Percentiles rank a stretch among this genome's conserved stretches.
Evolutionary conservation across 78 protist genomes (phyloP).

Genomic region (Thecamonas trahens): DNA sequence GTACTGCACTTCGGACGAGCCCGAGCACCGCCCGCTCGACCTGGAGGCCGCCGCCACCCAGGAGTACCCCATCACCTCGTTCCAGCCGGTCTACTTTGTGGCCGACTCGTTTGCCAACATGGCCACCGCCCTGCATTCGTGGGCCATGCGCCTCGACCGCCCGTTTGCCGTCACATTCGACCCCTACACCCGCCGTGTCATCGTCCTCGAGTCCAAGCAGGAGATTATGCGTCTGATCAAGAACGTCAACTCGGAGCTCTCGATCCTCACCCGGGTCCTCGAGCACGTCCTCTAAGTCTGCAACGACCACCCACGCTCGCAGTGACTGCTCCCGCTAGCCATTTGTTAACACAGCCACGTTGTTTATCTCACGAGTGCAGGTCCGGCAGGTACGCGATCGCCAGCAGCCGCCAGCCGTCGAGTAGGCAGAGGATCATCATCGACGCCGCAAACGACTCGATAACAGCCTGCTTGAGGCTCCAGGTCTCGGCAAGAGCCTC

Average conservation of each 20-base stretch:
- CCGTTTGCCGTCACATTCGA: constrained; percentile 66
- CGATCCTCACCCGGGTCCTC: too few relatives aligned
- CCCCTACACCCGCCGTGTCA: constrained; percentile 49
- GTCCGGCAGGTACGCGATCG: too few relatives aligned
- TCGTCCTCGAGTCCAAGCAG: constrained; percentile 35
- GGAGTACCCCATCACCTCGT: constrained; percentile 81
- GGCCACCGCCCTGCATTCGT: constrained; percentile 31
- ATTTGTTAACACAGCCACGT: too few relatives aligned
- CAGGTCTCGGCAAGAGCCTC: too few relatives aligned
- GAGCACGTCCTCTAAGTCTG: too few relatives aligned
- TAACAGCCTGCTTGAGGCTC: too few relatives aligned
- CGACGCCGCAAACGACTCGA: too few relatives aligned
- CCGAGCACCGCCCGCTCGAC: constrained; percentile 40
- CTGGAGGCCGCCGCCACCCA: constrained; percentile 24
- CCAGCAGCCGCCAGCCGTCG: too few relatives aligned
- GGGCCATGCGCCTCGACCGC: constrained; percentile 29
- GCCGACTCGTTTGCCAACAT: constrained; percentile 71
- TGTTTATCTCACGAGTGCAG: too few relatives aligned
- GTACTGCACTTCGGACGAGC: constrained; percentile 39
- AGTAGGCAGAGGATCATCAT: too few relatives aligned
- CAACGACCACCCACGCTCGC: too few relatives aligned
- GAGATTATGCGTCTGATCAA: constrained; percentile 26
- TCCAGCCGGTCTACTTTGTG: constrained; percentile 86
- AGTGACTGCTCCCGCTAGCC: too few relatives aligned
- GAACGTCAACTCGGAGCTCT: constrained; percentile 4